Evolutionary conservation across 768 basidiomycete species (phyloP).

Genomic region (Calocybe indica): DNA sequence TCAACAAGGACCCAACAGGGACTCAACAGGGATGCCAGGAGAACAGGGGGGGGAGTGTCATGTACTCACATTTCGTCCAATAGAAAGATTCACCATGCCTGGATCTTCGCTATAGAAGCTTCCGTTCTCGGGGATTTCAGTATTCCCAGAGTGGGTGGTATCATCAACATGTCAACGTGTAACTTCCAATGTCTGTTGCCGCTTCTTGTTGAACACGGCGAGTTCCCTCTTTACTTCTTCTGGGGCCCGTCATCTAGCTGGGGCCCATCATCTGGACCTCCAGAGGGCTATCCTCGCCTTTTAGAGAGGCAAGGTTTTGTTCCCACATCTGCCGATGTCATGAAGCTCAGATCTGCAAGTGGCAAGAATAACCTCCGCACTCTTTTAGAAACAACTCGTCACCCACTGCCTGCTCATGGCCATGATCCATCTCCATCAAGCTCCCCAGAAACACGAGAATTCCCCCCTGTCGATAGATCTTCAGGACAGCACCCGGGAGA

Average conservation of each 20-base stretch:
- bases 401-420: too few relatives aligned
- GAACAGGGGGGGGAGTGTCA: too few relatives aligned
- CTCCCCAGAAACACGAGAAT: too few relatives aligned
- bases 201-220: neutral
- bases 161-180: slow-evolving; percentile 6
- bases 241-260: neutral
- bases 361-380: too few relatives aligned
- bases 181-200: neutral
- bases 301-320: neutral
- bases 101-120: slow-evolving; percentile 5
- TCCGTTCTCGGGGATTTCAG: slow-evolving; percentile 4
- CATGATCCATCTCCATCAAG: too few relatives aligned
- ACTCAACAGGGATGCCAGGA: too few relatives aligned
- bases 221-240: neutral
- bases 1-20: too few relatives aligned
- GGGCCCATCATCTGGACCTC: neutral
- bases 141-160: slow-evolving; percentile 3
- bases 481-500: too few relatives aligned
- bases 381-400: too few relatives aligned
- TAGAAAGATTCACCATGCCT: slow-evolving; percentile 4
- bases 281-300: neutral
- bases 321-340: slow-evolving; percentile 1
- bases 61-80: neutral
- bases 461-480: too few relatives aligned
- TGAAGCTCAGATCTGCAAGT: too few relatives aligned